Evolutionary conservation across 163 green algal species (phyloP).

Genomic region (Volvox carteri): DNA sequence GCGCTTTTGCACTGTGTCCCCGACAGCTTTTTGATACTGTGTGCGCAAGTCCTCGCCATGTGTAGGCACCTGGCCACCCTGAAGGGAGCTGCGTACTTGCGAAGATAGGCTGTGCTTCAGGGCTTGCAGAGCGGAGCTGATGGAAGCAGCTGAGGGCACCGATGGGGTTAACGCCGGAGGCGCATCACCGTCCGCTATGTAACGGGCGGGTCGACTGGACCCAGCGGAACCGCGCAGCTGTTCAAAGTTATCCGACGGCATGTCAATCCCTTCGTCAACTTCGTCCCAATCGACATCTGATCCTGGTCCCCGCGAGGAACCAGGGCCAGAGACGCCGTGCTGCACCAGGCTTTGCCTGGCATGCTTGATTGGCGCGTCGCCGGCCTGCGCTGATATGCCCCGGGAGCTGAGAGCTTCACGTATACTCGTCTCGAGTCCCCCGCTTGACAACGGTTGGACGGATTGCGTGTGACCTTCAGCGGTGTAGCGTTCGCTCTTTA

Average conservation of each 20-base stretch:
- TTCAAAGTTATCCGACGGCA: neutral
- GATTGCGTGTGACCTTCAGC: no score
- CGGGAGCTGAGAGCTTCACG: neutral
- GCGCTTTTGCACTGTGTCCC: conserved; percentile 31
- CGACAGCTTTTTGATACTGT: conserved; percentile 28
- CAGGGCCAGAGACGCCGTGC: neutral
- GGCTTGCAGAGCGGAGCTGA: neutral
- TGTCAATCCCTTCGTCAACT: neutral
- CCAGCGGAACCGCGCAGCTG: neutral
- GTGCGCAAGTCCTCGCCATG: conserved; percentile 19
- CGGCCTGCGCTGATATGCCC: neutral
- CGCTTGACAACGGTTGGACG: no score
- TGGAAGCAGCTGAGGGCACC: neutral
- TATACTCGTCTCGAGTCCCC: neutral
- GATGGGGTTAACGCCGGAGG: neutral
- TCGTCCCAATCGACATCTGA: conserved; percentile 26
- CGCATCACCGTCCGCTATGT: neutral
- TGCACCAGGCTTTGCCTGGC: neutral
- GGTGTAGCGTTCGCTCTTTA: no score
- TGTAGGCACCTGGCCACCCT: neutral
- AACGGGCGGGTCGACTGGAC: neutral
- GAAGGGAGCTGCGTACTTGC: conserved; percentile 12
- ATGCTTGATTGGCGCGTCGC: neutral
- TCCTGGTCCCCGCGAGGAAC: neutral
- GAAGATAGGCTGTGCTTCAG: conserved; percentile 26